phyloP scores from a whole-genome alignment of 1,284 basidiomycete species.

The Pisolithus thermaeus region DNA sequence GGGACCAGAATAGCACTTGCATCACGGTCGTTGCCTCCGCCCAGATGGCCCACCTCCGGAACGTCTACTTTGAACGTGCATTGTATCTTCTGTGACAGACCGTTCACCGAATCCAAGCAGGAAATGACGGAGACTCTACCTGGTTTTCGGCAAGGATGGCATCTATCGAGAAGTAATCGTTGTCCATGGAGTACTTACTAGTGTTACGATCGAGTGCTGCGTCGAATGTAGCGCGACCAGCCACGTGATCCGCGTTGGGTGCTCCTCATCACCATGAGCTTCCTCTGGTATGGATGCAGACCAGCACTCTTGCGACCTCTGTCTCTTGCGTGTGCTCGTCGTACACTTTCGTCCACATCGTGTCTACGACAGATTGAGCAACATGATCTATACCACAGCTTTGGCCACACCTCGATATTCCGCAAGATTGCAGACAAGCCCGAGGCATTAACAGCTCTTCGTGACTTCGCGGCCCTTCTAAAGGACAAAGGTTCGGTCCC shows the following conservation, averaged over 20 bases:
- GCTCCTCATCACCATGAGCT: slow-evolving; percentile 18
- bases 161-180: slow-evolving; percentile 85
- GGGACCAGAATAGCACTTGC: slow-evolving; percentile 37
- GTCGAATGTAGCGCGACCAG: slow-evolving; percentile 17
- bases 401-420: slow-evolving; percentile 41
- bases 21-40: slow-evolving; percentile 76
- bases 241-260: not conserved
- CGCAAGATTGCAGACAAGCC: slow-evolving; percentile 45
- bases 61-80: slow-evolving; percentile 85
- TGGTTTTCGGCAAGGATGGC: slow-evolving; percentile 88
- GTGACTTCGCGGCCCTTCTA: slow-evolving; percentile 40
- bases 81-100: slow-evolving; percentile 68
- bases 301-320: slow-evolving; percentile 11
- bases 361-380: slow-evolving; percentile 33
- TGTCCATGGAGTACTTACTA: slow-evolving; percentile 50
- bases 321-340: slow-evolving; percentile 15
- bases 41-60: slow-evolving; percentile 82
- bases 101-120: not conserved
- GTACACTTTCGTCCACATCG: slow-evolving; percentile 34
- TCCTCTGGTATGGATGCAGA: slow-evolving; percentile 10
- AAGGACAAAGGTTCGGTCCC: slow-evolving; percentile 42
- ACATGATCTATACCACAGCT: slow-evolving; percentile 32
- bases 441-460: slow-evolving; percentile 42
- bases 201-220: not conserved
- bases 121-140: slow-evolving; percentile 33